Evolutionary conservation across 106 monocot species (phyloP).

Genomic region (Cymbidium sinense): DNA sequence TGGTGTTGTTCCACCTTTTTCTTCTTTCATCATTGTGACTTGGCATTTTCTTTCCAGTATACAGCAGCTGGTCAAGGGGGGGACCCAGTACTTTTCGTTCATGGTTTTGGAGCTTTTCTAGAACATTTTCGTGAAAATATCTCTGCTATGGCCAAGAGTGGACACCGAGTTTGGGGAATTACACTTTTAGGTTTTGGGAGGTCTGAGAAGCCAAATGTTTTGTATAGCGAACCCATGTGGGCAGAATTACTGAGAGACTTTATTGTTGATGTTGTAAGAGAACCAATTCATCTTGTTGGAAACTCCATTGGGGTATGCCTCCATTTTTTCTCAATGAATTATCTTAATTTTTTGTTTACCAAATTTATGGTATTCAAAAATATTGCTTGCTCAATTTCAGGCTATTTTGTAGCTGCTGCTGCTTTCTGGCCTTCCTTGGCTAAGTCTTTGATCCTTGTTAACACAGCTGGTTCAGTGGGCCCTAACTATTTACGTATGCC

Average conservation of each 20-base stretch:
- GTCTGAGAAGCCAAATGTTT: constrained; percentile 88
- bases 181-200: constrained; percentile 92
- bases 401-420: constrained; percentile 64
- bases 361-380: background rate
- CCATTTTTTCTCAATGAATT: background rate
- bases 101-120: constrained; percentile 97
- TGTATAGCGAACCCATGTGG: constrained; percentile 75
- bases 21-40: background rate
- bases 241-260: constrained; percentile 94
- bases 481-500: constrained; percentile 40
- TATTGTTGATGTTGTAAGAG: constrained; percentile 76
- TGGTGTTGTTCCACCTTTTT: background rate
- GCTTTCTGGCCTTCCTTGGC: constrained; percentile 74
- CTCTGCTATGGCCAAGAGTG: constrained; percentile 56
- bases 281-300: constrained; percentile 87
- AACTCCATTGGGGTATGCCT: constrained; percentile 88
- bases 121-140: constrained; percentile 91
- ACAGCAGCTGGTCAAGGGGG: constrained; percentile 70
- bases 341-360: background rate
- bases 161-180: constrained; percentile 82
- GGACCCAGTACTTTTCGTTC: constrained; percentile 76
- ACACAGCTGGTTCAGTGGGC: constrained; percentile 76
- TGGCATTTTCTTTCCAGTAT: constrained; percentile 39
- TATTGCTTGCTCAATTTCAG: constrained; percentile 29
- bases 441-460: constrained; percentile 68